Percentiles rank a stretch among this genome's conserved stretches.
Evolutionary conservation across 2,329 filamentous ascomycete species (phyloP).

Genomic region (Gaeumannomyces sp.): DNA sequence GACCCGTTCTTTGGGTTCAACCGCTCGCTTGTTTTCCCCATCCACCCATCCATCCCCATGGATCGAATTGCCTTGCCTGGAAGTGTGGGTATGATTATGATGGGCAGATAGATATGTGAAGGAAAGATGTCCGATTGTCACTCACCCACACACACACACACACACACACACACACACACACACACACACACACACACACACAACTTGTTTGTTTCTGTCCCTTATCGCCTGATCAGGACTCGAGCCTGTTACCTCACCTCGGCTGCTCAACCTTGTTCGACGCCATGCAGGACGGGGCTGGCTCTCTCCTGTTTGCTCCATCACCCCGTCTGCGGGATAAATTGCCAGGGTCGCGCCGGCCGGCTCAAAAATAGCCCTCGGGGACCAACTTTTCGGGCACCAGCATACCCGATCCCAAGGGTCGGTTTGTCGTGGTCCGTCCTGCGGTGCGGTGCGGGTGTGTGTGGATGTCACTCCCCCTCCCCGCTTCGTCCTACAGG

Average conservation of each 20-base stretch:
- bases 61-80: background rate
- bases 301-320: background rate
- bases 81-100: background rate
- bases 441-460: background rate
- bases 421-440: background rate
- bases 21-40: background rate
- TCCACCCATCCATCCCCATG: no score
- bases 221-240: background rate
- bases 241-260: background rate
- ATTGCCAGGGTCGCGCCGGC: background rate
- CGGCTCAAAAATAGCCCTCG: constrained; percentile 3
- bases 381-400: background rate
- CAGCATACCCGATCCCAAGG: constrained; percentile 4
- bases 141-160: no score
- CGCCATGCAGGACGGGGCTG: background rate
- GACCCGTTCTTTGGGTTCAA: background rate
- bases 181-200: no score
- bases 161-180: background rate
- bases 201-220: background rate
- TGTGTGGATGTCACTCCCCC: background rate
- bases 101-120: background rate
- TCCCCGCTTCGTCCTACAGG: background rate
- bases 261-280: constrained; percentile 5
- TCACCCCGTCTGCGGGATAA: background rate
- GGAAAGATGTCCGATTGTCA: background rate